phyloP scores from a whole-genome alignment of 2,329 filamentous ascomycete genomes.

The Exophiala xenobiotica region DNA sequence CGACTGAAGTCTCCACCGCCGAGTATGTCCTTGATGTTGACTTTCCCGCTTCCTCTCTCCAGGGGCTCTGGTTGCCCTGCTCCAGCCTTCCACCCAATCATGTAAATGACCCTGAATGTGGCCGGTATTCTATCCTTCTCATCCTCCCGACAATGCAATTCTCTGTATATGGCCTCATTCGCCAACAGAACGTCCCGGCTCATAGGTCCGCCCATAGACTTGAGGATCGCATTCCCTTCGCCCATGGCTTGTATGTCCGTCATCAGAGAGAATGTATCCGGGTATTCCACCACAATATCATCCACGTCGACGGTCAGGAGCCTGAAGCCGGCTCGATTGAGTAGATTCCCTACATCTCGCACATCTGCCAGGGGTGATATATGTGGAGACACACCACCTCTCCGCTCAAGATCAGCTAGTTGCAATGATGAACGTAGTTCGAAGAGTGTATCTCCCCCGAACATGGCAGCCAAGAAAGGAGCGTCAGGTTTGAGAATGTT shows the following conservation, averaged over 20 bases:
- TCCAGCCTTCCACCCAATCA: conserved; percentile 97
- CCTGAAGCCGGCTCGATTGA: conserved; percentile 87
- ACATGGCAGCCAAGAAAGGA: conserved; percentile 93
- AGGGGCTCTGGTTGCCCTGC: conserved; percentile 76
- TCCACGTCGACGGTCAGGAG: conserved; percentile 96
- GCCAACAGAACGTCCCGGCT: conserved; percentile 81
- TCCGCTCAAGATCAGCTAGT: conserved; percentile 83
- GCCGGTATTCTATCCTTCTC: conserved; percentile 64
- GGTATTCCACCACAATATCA: conserved; percentile 94
- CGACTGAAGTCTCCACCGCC: conserved; percentile 44
- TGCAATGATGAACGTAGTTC: conserved; percentile 92
- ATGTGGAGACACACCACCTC: conserved; percentile 87
- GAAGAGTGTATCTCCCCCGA: conserved; percentile 89
- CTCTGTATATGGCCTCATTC: conserved; percentile 81
- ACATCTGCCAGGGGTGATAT: conserved; percentile 91
- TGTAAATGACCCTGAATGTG: conserved; percentile 93
- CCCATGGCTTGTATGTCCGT: conserved; percentile 94
- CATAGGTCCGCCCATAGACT: conserved; percentile 69
- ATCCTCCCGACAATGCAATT: conserved; percentile 74
- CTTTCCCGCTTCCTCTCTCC: conserved; percentile 76
- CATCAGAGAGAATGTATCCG: conserved; percentile 87
- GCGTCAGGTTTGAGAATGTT: conserved; percentile 81
- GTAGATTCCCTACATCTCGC: conserved; percentile 80
- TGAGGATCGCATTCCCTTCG: conserved; percentile 83
- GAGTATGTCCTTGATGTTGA: conserved; percentile 83